Percentiles rank a stretch among this genome's conserved stretches.
These are phyloP conservation scores for Dicorynia guianensis DNA, from an alignment of 306 rosid species.

Conservation along the genomic window DNA sequence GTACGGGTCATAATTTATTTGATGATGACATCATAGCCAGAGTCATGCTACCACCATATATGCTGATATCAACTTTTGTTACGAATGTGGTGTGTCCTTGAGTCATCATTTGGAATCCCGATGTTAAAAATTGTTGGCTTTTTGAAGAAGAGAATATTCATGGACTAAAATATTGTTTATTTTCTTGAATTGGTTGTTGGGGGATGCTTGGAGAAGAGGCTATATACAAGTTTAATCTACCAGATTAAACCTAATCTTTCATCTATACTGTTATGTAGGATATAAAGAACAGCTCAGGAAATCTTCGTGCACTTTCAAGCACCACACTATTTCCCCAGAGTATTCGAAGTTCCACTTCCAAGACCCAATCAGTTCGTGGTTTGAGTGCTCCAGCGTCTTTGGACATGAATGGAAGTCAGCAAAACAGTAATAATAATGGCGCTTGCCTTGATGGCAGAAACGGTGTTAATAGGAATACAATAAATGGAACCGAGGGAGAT, in stretches of 20 bases:
- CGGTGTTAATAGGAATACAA: slow-evolving; percentile 42
- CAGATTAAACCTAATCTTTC: slow-evolving; percentile 26
- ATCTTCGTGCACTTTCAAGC: slow-evolving; percentile 72
- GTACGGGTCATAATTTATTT: too few relatives aligned
- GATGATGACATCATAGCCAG: too few relatives aligned
- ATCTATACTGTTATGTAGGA: slow-evolving; percentile 59
- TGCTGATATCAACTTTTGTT: too few relatives aligned
- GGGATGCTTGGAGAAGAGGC: neutral
- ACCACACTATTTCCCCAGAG: slow-evolving; percentile 94
- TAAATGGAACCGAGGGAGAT: slow-evolving; percentile 58
- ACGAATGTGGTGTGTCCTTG: too few relatives aligned
- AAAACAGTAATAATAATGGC: slow-evolving; percentile 50
- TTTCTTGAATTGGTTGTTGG: neutral
- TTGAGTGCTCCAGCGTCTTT: slow-evolving; percentile 53
- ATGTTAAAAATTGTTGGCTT: too few relatives aligned
- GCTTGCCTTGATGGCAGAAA: slow-evolving; percentile 52
- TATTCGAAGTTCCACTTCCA: slow-evolving; percentile 65
- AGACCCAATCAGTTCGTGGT: slow-evolving; percentile 61
- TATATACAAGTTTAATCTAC: slow-evolving; percentile 21
- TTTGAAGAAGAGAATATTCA: too few relatives aligned
- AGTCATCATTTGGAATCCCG: too few relatives aligned
- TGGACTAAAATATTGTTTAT: neutral
- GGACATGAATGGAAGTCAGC: slow-evolving; percentile 53
- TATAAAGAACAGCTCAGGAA: slow-evolving; percentile 81
- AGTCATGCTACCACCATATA: too few relatives aligned